Evolutionary conservation across 306 rosid genomes (phyloP).

Genomic region (Acmispon strigosus): DNA sequence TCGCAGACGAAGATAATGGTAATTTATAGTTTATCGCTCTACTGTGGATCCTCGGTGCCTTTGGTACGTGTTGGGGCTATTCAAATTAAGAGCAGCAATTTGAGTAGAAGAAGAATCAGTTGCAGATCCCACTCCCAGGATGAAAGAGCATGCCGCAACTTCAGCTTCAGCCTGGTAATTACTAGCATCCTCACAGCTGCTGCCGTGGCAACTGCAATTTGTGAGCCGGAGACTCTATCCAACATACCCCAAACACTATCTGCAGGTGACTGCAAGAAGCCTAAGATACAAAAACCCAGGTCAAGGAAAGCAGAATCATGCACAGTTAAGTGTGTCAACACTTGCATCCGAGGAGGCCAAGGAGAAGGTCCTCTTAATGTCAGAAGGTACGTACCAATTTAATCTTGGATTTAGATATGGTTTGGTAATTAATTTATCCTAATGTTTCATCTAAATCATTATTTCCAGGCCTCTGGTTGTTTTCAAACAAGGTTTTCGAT

Average conservation of each 20-base stretch:
- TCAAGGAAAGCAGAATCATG: slow-evolving; percentile 87
- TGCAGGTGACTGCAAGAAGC: slow-evolving; percentile 53
- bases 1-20: too few relatives aligned
- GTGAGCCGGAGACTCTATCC: slow-evolving; percentile 48
- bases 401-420: not conserved
- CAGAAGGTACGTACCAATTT: slow-evolving; percentile 39
- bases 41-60: too few relatives aligned
- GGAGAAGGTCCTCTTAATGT: slow-evolving; percentile 92
- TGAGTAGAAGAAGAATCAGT: too few relatives aligned
- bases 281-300: slow-evolving; percentile 76
- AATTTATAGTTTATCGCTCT: too few relatives aligned
- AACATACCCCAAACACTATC: slow-evolving; percentile 90
- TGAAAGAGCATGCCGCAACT: slow-evolving; percentile 18
- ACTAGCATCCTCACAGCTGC: slow-evolving; percentile 42
- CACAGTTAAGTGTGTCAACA: slow-evolving; percentile 73
- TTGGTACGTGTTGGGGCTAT: too few relatives aligned
- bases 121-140: too few relatives aligned
- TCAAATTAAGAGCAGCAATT: too few relatives aligned
- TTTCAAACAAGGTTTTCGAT: slow-evolving; percentile 93
- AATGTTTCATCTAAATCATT: not conserved
- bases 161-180: slow-evolving; percentile 20
- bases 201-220: slow-evolving; percentile 18
- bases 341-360: slow-evolving; percentile 88
- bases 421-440: not conserved
- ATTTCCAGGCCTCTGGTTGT: slow-evolving; percentile 69